Base-by-base conservation (phyloP, 352 stramenopile genomes). In the Nothophytophthora sp. region DNA sequence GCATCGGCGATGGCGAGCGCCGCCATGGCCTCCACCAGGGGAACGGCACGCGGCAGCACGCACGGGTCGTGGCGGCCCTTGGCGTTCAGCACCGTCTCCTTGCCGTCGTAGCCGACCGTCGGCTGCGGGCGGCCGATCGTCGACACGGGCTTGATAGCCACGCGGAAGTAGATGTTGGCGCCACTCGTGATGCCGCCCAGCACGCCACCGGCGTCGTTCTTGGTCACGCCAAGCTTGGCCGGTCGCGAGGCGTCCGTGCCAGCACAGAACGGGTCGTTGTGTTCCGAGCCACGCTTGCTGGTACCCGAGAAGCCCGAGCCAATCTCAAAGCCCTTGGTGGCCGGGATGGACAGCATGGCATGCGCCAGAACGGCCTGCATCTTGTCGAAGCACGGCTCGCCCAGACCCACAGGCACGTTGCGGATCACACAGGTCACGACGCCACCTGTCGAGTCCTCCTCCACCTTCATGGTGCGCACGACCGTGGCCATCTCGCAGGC, bases 321-420 rank as follows among this genome's bases (percentile, higher is more conserved):
- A 46, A 98, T 98, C 77, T 99, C 97, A 64, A 99, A 99, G 25
- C 97, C 97, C 80, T 99, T 99, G 45, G 96, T 98, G 28, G 97
- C 97, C 19, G 97, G 97, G 60, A 99, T 97, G 25, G 95, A 99
- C 70, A 99, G 94, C 81, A 98, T 99, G 25, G 97, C 97, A 74
- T 99, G 98, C 25, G 97, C 97, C 30, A 99, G 75, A 49, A 98
- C 83, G 13, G 97, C 97, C 67, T 99, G 96, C 27, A 99, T 81
- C 81, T 99, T 99, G 81, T 99, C 97, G 73, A 99, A 99, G 48
- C 98, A 98, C 15, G 97, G 97, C 55, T 97, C 87, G n/a, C 97
- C 97, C 7, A 99, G 67, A 41, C 97, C 96, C 16, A 98, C 88
- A 0, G 96, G 96, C 16, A 98, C 96, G 60, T 99, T 99, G 41